phyloP scores from a whole-genome alignment of 441 rosid genomes.

The Jatropha podagrica region DNA sequence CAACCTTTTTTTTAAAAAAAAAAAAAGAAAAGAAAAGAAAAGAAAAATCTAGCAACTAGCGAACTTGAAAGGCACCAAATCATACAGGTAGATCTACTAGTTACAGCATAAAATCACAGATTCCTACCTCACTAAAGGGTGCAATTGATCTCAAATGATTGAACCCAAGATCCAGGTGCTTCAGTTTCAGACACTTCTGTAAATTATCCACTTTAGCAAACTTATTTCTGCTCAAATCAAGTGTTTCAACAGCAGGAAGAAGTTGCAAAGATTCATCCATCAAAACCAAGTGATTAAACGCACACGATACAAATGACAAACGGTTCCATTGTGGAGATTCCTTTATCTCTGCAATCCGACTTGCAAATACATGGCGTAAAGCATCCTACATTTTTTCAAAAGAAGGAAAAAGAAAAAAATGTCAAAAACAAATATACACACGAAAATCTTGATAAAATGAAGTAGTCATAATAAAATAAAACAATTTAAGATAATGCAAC shows the following conservation, averaged over 20 bases:
- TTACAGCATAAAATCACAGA: conserved; percentile 6
- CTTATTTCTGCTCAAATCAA: conserved; percentile 93
- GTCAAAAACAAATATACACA: not conserved
- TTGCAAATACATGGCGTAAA: conserved; percentile 85
- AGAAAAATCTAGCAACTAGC: not conserved
- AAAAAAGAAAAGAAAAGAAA: too few species aligned
- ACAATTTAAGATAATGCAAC: too few species aligned
- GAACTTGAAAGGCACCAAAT: conserved; percentile 14
- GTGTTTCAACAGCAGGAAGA: conserved; percentile 92
- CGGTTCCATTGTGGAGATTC: conserved; percentile 83
- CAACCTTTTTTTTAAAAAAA: not conserved
- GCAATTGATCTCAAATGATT: conserved; percentile 74
- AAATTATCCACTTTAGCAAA: conserved; percentile 87
- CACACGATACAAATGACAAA: conserved; percentile 78
- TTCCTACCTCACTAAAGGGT: conserved; percentile 69
- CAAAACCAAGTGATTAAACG: conserved; percentile 79
- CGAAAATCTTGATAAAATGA: not conserved
- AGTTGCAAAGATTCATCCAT: conserved; percentile 99
- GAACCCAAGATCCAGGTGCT: conserved; percentile 93
- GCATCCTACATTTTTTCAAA: conserved; percentile 61
- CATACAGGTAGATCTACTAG: not conserved
- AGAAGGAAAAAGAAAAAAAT: conserved; percentile 10
- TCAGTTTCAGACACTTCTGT: conserved; percentile 71
- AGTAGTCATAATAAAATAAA: not conserved
- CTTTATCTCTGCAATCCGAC: conserved; percentile 85